Conservation (phyloP, 441 rosid species). For the Brassica hybrid region DNA sequence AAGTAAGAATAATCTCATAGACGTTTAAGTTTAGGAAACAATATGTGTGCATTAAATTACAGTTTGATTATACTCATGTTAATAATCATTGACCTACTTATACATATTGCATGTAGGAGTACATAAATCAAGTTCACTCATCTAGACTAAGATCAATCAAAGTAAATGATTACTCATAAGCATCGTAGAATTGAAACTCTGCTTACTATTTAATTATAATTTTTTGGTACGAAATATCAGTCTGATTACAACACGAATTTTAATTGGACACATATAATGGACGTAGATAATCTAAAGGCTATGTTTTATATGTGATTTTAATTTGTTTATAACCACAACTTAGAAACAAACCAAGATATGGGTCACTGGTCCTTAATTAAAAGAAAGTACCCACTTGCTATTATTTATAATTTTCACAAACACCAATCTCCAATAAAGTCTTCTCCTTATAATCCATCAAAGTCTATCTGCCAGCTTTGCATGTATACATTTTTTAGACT, state of each 20-base stretch:
- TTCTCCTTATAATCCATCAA: constrained; percentile 32
- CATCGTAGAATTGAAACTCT: constrained; percentile 7
- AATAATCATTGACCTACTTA: not conserved
- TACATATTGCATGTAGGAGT: not conserved
- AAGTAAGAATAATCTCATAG: constrained; percentile 4
- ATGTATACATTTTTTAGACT: not conserved
- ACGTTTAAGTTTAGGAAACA: not conserved
- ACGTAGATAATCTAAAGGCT: constrained; percentile 4
- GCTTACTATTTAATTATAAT: not conserved
- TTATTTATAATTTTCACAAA: constrained; percentile 31
- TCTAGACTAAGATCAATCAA: not conserved
- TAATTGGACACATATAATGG: not conserved
- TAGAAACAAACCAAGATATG: constrained; percentile 27
- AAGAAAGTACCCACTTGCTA: constrained; percentile 37
- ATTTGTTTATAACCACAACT: constrained; percentile 3
- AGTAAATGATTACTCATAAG: constrained; percentile 12
- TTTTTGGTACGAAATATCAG: not conserved
- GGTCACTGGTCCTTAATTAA: constrained; percentile 30
- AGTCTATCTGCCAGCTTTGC: constrained; percentile 47
- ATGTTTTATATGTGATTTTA: constrained; percentile 9
- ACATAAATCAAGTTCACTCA: not conserved
- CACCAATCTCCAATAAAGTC: constrained; percentile 41
- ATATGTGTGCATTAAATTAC: not conserved
- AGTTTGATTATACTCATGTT: not conserved
- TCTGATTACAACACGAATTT: constrained; percentile 18